Conservation (phyloP, 306 rosid species). For the Alnus glutinosa region DNA sequence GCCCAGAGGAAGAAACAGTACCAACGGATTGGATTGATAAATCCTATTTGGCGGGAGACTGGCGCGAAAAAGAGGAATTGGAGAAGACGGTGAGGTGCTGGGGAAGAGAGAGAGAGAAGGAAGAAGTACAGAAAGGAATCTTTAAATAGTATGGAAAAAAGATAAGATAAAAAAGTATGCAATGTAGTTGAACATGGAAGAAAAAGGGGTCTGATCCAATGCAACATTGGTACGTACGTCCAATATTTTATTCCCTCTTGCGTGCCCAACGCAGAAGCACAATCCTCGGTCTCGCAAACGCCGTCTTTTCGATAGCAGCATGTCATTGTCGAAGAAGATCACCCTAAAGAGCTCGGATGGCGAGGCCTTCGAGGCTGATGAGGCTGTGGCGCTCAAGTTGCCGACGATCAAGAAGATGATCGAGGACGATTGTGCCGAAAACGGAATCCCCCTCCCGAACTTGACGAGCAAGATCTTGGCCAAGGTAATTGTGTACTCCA, state of each 20-base stretch:
- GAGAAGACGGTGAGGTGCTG: neutral
- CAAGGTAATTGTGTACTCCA: conserved; percentile 79
- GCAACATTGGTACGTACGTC: too few species aligned
- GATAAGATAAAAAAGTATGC: too few species aligned
- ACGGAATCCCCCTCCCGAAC: conserved; percentile 69
- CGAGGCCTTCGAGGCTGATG: conserved; percentile 68
- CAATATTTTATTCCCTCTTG: too few species aligned
- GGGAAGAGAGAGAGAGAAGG: too few species aligned
- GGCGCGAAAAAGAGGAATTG: neutral
- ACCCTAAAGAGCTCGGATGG: conserved; percentile 74
- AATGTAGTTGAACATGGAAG: too few species aligned
- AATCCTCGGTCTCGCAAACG: neutral
- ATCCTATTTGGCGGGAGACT: neutral
- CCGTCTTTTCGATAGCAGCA: conserved; percentile 10
- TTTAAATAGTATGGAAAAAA: too few species aligned
- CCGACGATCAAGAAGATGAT: conserved; percentile 81
- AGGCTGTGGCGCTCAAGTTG: conserved; percentile 68
- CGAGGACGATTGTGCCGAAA: conserved; percentile 68
- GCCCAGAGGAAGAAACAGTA: conserved; percentile 2
- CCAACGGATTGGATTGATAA: neutral
- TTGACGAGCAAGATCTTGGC: conserved; percentile 76
- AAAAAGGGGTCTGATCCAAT: neutral
- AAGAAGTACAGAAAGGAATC: too few species aligned
- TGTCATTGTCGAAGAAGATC: conserved; percentile 53
- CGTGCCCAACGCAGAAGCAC: too few species aligned